Evolutionary conservation across 2,329 filamentous ascomycete species (phyloP).

Genomic region (Diaporthe citri): DNA sequence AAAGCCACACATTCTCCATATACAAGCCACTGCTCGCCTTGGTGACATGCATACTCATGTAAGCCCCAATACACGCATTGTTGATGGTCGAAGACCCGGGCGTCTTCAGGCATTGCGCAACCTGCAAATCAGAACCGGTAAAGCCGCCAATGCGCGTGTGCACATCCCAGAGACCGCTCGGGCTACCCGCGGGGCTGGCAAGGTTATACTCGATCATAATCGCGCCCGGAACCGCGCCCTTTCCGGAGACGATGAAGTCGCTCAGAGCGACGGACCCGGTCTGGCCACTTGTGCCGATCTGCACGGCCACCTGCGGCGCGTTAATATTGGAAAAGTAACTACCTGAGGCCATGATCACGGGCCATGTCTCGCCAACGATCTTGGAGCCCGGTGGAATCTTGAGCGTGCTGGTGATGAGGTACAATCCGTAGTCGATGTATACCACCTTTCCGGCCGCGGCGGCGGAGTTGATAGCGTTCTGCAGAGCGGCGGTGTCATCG

Average conservation of each 20-base stretch:
- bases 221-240: conserved; percentile 75
- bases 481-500: conserved; percentile 72
- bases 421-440: conserved; percentile 69
- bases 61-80: conserved; percentile 51
- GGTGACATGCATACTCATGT: conserved; percentile 58
- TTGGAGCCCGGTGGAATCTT: conserved; percentile 57
- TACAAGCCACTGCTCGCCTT: conserved; percentile 51
- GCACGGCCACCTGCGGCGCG: conserved; percentile 73
- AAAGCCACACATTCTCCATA: conserved; percentile 63
- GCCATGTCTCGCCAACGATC: conserved; percentile 70
- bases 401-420: conserved; percentile 63
- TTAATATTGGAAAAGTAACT: conserved; percentile 67
- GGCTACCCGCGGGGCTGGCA: conserved; percentile 52
- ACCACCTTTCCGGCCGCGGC: conserved; percentile 62
- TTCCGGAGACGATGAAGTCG: conserved; percentile 79
- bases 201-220: conserved; percentile 81
- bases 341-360: conserved; percentile 68
- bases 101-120: conserved; percentile 73
- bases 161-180: conserved; percentile 77
- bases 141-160: conserved; percentile 81
- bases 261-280: conserved; percentile 75
- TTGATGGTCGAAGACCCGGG: conserved; percentile 48
- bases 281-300: conserved; percentile 71
- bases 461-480: conserved; percentile 66
- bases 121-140: conserved; percentile 75